phyloP scores from a whole-genome alignment of 495 filamentous ascomycete species.

The Aspergillus cristatus region DNA sequence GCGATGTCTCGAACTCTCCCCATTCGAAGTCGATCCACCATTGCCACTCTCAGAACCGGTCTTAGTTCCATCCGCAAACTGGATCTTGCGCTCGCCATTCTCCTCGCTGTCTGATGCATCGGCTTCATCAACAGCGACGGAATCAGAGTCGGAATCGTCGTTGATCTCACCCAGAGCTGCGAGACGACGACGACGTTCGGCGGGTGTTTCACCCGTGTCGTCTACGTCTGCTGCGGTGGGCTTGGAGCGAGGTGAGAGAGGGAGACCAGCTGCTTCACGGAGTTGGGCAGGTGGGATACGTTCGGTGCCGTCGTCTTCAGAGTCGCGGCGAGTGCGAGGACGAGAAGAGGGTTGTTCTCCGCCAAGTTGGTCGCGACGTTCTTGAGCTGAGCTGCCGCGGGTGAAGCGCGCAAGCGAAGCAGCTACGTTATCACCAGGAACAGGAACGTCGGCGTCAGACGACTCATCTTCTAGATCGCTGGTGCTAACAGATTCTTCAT shows the following conservation, averaged over 20 bases:
- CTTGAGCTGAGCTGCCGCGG: conserved; percentile 38
- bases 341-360: conserved; percentile 11
- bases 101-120: conserved; percentile 26
- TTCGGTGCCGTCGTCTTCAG: conserved; percentile 51
- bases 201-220: conserved; percentile 64
- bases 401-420: conserved; percentile 35
- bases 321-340: conserved; percentile 34
- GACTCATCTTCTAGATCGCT: conserved; percentile 23
- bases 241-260: conserved; percentile 7
- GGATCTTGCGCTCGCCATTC: conserved; percentile 19
- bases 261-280: conserved; percentile 28
- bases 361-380: conserved; percentile 34
- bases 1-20: background rate
- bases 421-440: conserved; percentile 38
- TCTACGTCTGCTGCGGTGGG: conserved; percentile 21
- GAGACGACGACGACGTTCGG: conserved; percentile 71
- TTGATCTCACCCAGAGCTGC: conserved; percentile 69
- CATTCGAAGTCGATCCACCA: background rate
- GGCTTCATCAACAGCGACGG: conserved; percentile 5
- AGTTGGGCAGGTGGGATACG: conserved; percentile 40
- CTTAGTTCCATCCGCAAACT: conserved; percentile 24
- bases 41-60: conserved; percentile 9
- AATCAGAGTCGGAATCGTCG: conserved; percentile 51
- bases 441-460: conserved; percentile 18
- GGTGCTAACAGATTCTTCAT: conserved; percentile 18